A percentile compares a stretch with the other conserved stretches of the same genome.
phyloP scores from a whole-genome alignment of 805 yeast genomes.

The Schwanniomyces yamadae region DNA sequence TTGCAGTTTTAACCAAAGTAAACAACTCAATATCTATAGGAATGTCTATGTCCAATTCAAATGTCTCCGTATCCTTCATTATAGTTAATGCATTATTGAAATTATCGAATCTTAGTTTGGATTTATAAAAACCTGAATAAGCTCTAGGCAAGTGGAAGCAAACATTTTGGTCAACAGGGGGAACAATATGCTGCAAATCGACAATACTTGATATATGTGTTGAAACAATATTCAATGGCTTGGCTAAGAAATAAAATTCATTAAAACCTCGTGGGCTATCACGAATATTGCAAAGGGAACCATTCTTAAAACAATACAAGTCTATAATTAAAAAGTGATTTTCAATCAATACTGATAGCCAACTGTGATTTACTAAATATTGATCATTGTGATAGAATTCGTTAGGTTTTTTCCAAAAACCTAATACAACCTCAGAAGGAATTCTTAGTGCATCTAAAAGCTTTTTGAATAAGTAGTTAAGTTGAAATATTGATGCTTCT shows the following conservation, averaged over 20 bases:
- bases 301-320: constrained; percentile 39
- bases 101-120: constrained; percentile 57
- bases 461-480: constrained; percentile 73
- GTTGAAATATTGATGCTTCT: constrained; percentile 65
- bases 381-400: constrained; percentile 51
- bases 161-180: constrained; percentile 75
- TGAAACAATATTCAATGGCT: constrained; percentile 72
- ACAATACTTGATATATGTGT: constrained; percentile 84
- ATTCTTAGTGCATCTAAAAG: constrained; percentile 70
- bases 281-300: constrained; percentile 30
- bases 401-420: constrained; percentile 80
- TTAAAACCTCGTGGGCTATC: constrained; percentile 26
- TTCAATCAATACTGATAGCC: constrained; percentile 79
- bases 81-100: constrained; percentile 77
- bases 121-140: constrained; percentile 75
- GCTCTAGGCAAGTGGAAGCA: constrained; percentile 82
- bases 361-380: constrained; percentile 72
- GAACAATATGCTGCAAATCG: constrained; percentile 81
- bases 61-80: constrained; percentile 70
- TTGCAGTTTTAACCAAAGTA: constrained; percentile 56
- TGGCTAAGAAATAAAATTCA: constrained; percentile 71
- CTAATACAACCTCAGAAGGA: constrained; percentile 73
- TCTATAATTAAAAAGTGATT: constrained; percentile 82
- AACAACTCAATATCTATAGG: constrained; percentile 71
- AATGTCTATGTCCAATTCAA: constrained; percentile 72